Percentiles rank a stretch among this genome's conserved stretches.
Evolutionary conservation across 2,329 filamentous ascomycete genomes (phyloP).

Genomic region (Venturia asperata): DNA sequence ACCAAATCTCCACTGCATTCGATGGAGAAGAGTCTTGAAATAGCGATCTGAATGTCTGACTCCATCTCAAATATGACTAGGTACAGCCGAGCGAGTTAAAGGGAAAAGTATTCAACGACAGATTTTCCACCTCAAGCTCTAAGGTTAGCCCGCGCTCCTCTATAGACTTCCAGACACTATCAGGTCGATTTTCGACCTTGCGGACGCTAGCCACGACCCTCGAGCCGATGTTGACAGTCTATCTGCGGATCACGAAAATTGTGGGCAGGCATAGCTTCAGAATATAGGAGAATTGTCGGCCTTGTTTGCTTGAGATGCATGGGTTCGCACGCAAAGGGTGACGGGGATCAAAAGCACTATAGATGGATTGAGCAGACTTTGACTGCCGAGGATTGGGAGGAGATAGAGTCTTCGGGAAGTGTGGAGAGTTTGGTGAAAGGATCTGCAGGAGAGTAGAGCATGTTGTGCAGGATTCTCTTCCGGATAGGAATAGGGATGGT

Average conservation of each 20-base stretch:
- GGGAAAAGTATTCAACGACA: neutral
- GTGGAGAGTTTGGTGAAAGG: no score
- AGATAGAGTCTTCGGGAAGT: neutral
- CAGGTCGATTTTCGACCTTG: neutral
- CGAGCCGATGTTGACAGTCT: neutral
- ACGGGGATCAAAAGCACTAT: neutral
- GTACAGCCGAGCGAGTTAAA: no score
- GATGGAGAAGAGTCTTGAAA: no score
- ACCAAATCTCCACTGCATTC: no score
- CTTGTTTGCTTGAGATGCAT: neutral
- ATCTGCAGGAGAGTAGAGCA: no score
- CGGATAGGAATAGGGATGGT: no score
- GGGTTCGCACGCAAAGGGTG: neutral
- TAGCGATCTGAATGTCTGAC: no score
- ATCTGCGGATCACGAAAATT: neutral
- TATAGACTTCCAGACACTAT: neutral
- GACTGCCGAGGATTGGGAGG: neutral
- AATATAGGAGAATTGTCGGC: neutral
- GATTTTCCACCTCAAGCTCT: neutral
- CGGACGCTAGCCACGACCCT: neutral
- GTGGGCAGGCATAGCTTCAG: neutral
- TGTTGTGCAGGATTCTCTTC: no score
- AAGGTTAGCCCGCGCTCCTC: neutral
- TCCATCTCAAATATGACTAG: no score
- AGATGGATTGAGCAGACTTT: neutral